Evolutionary conservation across 2,329 filamentous ascomycete genomes (phyloP).

Genomic region (Didymella segeticola): DNA sequence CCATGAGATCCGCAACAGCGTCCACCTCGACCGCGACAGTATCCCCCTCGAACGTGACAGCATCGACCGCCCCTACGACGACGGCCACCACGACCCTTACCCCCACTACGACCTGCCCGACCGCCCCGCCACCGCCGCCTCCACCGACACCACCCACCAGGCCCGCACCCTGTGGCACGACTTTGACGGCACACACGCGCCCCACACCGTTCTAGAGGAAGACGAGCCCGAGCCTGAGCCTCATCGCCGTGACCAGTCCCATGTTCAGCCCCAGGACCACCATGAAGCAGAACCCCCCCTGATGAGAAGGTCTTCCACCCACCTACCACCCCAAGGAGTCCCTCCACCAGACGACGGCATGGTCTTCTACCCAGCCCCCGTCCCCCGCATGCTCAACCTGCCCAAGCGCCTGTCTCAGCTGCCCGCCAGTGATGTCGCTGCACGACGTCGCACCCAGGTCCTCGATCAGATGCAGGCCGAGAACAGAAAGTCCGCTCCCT

Average conservation of each 20-base stretch:
- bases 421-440: slow-evolving; percentile 67
- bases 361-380: slow-evolving; percentile 94
- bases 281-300: no score
- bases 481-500: slow-evolving; percentile 58
- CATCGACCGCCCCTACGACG: not conserved
- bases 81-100: slow-evolving; percentile 1
- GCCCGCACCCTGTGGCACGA: slow-evolving; percentile 74
- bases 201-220: slow-evolving; percentile 53
- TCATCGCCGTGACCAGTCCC: no score
- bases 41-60: no score
- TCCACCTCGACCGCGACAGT: slow-evolving; percentile 13
- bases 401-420: slow-evolving; percentile 84
- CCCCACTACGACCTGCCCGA: slow-evolving; percentile 44
- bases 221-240: slow-evolving; percentile 34
- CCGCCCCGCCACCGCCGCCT: slow-evolving; percentile 61
- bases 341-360: slow-evolving; percentile 76
- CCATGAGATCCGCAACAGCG: slow-evolving; percentile 37
- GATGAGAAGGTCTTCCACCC: slow-evolving; percentile 55
- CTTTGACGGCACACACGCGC: slow-evolving; percentile 82
- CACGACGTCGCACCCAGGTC: slow-evolving; percentile 76
- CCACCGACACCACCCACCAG: slow-evolving; percentile 69
- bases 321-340: slow-evolving; percentile 28
- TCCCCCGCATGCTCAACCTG: slow-evolving; percentile 90
- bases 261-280: no score
- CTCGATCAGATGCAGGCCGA: slow-evolving; percentile 67